phyloP scores from a whole-genome alignment of 768 basidiomycete genomes.

The Suillus cothurnatus region DNA sequence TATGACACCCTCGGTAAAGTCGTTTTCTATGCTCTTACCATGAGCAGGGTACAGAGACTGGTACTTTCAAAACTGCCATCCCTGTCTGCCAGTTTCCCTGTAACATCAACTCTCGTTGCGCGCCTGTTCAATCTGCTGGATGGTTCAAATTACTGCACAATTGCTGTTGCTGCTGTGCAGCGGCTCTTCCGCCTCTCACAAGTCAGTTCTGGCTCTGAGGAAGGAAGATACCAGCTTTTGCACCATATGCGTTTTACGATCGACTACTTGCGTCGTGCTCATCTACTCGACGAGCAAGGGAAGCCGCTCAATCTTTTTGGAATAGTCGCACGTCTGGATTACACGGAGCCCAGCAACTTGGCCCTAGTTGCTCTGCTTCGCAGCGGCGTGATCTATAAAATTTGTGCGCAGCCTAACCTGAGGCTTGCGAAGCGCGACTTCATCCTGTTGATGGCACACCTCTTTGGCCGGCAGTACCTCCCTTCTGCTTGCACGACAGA shows the following conservation, averaged over 20 bases:
- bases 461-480: slow-evolving; percentile 64
- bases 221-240: slow-evolving; percentile 56
- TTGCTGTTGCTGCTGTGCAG: slow-evolving; percentile 51
- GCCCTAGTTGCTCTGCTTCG: slow-evolving; percentile 62
- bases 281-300: slow-evolving; percentile 55
- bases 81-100: slow-evolving; percentile 63
- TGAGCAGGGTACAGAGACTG: slow-evolving; percentile 65
- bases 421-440: slow-evolving; percentile 50
- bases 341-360: slow-evolving; percentile 71
- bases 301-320: slow-evolving; percentile 59
- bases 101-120: slow-evolving; percentile 65
- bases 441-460: slow-evolving; percentile 59
- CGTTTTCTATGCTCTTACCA: slow-evolving; percentile 68
- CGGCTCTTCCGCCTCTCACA: slow-evolving; percentile 59
- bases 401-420: slow-evolving; percentile 46
- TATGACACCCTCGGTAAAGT: slow-evolving; percentile 72
- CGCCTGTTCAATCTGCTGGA: slow-evolving; percentile 67
- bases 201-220: slow-evolving; percentile 56
- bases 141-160: slow-evolving; percentile 54
- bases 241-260: slow-evolving; percentile 73
- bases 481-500: slow-evolving; percentile 44
- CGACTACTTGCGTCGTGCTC: slow-evolving; percentile 64
- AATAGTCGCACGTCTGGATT: slow-evolving; percentile 56
- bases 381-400: slow-evolving; percentile 56
- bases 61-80: slow-evolving; percentile 64